These are phyloP conservation scores for Penicillium psychrosexuale DNA, from an alignment of 2,329 filamentous ascomycete species.

Conservation along the genomic window DNA sequence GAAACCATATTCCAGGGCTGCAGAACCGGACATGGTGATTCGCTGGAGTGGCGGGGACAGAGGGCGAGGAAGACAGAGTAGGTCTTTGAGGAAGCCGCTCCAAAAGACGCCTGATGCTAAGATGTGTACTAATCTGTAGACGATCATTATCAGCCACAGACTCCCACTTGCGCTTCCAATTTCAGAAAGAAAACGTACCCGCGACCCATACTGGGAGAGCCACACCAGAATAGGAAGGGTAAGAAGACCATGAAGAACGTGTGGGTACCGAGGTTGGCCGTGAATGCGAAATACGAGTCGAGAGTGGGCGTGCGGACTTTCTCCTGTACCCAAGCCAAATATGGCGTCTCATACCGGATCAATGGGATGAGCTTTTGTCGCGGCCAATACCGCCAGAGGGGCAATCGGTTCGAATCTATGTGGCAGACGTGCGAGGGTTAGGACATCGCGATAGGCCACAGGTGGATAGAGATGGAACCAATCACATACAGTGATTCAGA, in stretches of 20 bases:
- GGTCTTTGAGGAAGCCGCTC: constrained; percentile 91
- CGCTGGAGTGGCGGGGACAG: constrained; percentile 87
- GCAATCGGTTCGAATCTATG: constrained; percentile 76
- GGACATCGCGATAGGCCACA: background rate
- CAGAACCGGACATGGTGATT: constrained; percentile 96
- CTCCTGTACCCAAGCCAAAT: constrained; percentile 82
- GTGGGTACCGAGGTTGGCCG: constrained; percentile 93
- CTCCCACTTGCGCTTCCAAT: background rate
- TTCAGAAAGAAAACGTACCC: constrained; percentile 59
- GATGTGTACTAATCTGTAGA: constrained; percentile 60
- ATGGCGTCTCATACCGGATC: constrained; percentile 91
- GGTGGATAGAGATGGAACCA: background rate
- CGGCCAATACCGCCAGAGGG: constrained; percentile 81
- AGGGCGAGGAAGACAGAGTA: constrained; percentile 86
- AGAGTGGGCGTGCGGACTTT: constrained; percentile 75
- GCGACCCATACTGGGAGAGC: constrained; percentile 77
- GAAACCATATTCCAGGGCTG: constrained; percentile 93
- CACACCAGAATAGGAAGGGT: constrained; percentile 96
- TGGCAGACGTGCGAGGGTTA: constrained; percentile 14
- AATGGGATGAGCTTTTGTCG: constrained; percentile 80
- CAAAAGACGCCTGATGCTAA: constrained; percentile 77
- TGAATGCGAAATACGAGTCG: constrained; percentile 95
- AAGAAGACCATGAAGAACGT: constrained; percentile 98
- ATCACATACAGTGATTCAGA: constrained; percentile 65
- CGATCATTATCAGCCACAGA: background rate